Base-by-base conservation (phyloP, 176 grass and related monocot genomes). In the sorghum (Sorghum bicolor) region DNA sequence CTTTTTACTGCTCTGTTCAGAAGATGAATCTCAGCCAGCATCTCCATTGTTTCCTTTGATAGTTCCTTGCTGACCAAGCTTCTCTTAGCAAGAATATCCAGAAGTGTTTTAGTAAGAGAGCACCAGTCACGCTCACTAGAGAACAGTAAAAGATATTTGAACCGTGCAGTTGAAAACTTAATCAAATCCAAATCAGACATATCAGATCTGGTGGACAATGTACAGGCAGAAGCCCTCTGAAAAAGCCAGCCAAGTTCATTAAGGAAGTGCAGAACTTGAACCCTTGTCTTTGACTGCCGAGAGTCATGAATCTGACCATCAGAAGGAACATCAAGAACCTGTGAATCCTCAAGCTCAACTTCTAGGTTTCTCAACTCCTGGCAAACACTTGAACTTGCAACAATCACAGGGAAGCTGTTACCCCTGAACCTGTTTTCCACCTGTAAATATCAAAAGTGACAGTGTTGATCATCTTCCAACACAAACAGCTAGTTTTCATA, bases 171-270 rank as follows among this genome's bases (percentile, higher is more conserved):
- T 29, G 97, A 99, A 82, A 99, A 99, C 36, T 84, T 83, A 60
- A 80, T 79, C 22, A 92, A 71, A 33, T 86, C 74, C 19, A 76
- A 82, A 77, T 55, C 79, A 76, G 67, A 80, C 73, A 74, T 17
- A 44, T 91, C 83, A 1, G 86, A 65, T 70, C 71, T 69, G 5
- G 47, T 31, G 25, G 73, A 79, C 66, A 67, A 29, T 30, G 76
- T 61, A 58, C 82, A 70, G 2, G 81, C 61, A 67, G 90, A 72
- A 38, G 65, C 86, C 80, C 89, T 94, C 79, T 99, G 97, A 84
- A 99, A 99, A 40, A 99, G 89, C 97, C 97, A 99, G 36, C 97
- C 93, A 68, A 99, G 91, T 89, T 99, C 97, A 45, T 99, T 99
- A 32, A 96, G 93, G 11, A 99, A 99, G 79, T 96, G 93, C 50